Evolutionary conservation across 78 protist genomes (phyloP).

Genomic region (Emiliania huxleyi): DNA sequence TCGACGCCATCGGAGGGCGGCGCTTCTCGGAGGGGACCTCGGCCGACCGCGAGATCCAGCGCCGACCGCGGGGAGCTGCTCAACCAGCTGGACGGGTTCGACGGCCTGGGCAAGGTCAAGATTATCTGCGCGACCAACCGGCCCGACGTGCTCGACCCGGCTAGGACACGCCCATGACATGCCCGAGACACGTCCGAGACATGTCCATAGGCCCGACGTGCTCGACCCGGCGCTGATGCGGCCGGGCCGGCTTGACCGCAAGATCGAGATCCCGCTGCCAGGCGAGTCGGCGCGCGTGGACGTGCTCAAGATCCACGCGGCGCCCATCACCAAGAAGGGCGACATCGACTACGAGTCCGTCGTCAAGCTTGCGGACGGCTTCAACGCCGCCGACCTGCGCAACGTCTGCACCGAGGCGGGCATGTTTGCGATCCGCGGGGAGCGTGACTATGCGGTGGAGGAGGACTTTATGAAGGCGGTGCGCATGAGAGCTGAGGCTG

Average conservation of each 20-base stretch:
- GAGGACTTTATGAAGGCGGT: constrained; percentile 99
- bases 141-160: constrained; percentile 95
- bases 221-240: constrained; percentile 98
- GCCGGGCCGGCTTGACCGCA: constrained; percentile 99
- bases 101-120: constrained; percentile 94
- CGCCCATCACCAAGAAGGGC: constrained; percentile 84
- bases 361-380: constrained; percentile 94
- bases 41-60: constrained; percentile 98
- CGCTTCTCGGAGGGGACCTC: constrained; percentile 51
- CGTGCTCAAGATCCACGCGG: constrained; percentile 83
- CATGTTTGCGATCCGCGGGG: constrained; percentile 96
- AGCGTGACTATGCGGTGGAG: constrained; percentile 84
- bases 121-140: constrained; percentile 98
- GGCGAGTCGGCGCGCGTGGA: constrained; percentile 82
- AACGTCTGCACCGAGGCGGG: constrained; percentile 77
- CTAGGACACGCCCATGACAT: no score
- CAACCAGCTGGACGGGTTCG: constrained; percentile 99
- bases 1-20: constrained; percentile 99
- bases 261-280: constrained; percentile 99
- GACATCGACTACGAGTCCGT: constrained; percentile 95
- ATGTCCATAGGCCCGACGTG: no score
- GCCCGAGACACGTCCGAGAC: no score
- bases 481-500: constrained; percentile 87
- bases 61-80: constrained; percentile 99
- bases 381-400: constrained; percentile 99